A percentile compares a stretch with the other conserved stretches of the same genome.
Evolutionary conservation across 2,329 filamentous ascomycete species (phyloP).

Genomic region (Colletotrichum sp.): DNA sequence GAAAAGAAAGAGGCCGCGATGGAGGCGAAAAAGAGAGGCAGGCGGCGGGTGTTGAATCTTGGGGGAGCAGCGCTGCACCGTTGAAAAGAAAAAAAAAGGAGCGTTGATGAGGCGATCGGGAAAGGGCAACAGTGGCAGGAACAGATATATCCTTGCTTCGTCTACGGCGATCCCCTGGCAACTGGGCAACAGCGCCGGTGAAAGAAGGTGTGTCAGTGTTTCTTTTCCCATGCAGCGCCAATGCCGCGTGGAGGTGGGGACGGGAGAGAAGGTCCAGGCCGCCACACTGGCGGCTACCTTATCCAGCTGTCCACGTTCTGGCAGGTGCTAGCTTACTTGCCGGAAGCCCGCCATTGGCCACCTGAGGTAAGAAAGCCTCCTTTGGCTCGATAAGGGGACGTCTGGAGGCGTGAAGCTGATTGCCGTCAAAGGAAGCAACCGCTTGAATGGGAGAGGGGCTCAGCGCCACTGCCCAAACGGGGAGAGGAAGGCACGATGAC

Average conservation of each 20-base stretch:
- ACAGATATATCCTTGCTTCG: constrained; percentile 1
- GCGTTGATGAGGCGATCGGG: neutral
- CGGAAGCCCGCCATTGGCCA: neutral
- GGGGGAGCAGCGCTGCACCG: neutral
- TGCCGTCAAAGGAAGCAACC: neutral
- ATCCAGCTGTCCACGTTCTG: neutral
- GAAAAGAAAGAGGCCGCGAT: neutral
- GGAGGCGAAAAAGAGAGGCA: neutral
- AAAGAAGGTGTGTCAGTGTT: constrained; percentile 11
- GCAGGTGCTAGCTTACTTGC: neutral
- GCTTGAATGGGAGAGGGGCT: neutral
- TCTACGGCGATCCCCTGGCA: neutral
- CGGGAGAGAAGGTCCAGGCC: constrained; percentile 2
- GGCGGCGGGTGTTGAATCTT: neutral
- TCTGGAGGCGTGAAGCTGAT: neutral
- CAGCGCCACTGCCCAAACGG: neutral
- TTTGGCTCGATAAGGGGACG: neutral
- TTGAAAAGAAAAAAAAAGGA: neutral
- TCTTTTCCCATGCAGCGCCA: constrained; percentile 9
- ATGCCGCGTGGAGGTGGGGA: constrained; percentile 8
- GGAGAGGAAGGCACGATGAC: neutral
- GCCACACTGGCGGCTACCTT: neutral
- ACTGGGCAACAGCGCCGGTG: neutral
- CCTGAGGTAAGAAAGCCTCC: neutral
- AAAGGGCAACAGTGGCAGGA: neutral